Base-by-base conservation (phyloP, 2,329 filamentous ascomycete species). In the Xylariaceae sp. region DNA sequence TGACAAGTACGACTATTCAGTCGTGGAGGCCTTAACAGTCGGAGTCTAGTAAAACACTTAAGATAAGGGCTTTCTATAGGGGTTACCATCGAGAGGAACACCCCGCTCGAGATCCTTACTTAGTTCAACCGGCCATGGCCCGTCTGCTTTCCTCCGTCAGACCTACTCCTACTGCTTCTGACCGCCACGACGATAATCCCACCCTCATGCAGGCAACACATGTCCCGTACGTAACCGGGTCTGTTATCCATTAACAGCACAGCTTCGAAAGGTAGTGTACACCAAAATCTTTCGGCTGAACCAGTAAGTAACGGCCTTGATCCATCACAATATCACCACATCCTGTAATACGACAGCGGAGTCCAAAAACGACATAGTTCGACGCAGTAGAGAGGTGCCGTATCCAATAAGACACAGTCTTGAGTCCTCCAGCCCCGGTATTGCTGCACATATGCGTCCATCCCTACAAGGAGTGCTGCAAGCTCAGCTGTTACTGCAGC, bases 401-500 rank as follows among this genome's bases (percentile, higher is more conserved):
- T 40, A 43, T 48, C 52, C 52, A 55, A 55, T 55, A 48, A 28
- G 33, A 36, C 36, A 29, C 37, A 6, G 12, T 23, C 3, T 16
- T 36, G 46, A 33, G n/a, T 12, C 37, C 29, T 31, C 2, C 21
- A 12, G 21, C 26, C 33, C 31, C 26, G 8, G 40, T 53, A 23
- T 31, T 47, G 17, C 33, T 43, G 48, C 44, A 23, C 36, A 40
- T 37, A 40, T 28, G 31, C 43, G 33, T 36, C 41, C n/a, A 26
- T 51, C 26, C 43, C 37, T n/a, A 26, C 28, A 14, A 7, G 23
- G 16, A 41, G 8, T 49, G 19, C 53, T 57, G 53, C 58, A 60
- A 52, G 53, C 21, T 37, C 31, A 47, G 48, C 39, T 52, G 16
- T 47, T 26, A 50, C 29, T 60, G 58, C 45, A 60, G 37, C 52